A percentile compares a stretch with the other conserved stretches of the same genome.
Conservation (phyloP, 805 yeast species). For the Isabelozyma rhagii region DNA sequence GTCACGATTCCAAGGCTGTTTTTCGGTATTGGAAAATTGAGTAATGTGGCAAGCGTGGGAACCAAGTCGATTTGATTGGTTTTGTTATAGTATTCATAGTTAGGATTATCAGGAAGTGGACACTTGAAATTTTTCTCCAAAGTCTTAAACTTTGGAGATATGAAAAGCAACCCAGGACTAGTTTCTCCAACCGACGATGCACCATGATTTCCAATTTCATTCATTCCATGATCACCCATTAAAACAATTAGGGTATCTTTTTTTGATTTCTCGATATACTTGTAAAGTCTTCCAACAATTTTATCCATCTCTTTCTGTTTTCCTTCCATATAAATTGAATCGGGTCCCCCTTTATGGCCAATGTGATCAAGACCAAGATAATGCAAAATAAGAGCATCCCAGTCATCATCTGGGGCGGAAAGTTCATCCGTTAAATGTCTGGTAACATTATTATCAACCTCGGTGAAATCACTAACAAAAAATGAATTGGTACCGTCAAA, state of each 20-base stretch:
- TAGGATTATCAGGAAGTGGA: slow-evolving; percentile 37
- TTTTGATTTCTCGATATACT: slow-evolving; percentile 11
- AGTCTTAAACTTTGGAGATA: slow-evolving; percentile 56
- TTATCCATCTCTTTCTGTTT: slow-evolving; percentile 87
- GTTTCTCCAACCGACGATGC: slow-evolving; percentile 94
- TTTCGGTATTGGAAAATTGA: slow-evolving; percentile 66
- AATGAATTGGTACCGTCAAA: slow-evolving; percentile 90
- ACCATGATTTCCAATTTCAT: slow-evolving; percentile 93
- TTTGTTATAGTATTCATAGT: slow-evolving; percentile 50
- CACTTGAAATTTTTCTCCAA: slow-evolving; percentile 20
- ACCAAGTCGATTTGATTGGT: slow-evolving; percentile 72
- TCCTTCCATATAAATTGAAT: slow-evolving; percentile 70
- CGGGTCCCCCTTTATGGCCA: slow-evolving; percentile 96
- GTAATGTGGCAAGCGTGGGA: slow-evolving; percentile 60
- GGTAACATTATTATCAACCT: slow-evolving; percentile 91
- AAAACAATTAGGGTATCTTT: slow-evolving; percentile 63
- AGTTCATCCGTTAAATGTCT: slow-evolving; percentile 72
- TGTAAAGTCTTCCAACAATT: slow-evolving; percentile 53
- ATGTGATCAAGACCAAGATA: slow-evolving; percentile 95
- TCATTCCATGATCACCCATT: slow-evolving; percentile 96
- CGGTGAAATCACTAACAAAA: slow-evolving; percentile 91
- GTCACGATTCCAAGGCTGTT: slow-evolving; percentile 75
- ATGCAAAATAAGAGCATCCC: slow-evolving; percentile 90
- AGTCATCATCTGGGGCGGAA: slow-evolving; percentile 31
- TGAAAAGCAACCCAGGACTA: slow-evolving; percentile 71